Evolutionary conservation across 2,329 filamentous ascomycete species (phyloP), one percentile per base, ranked within the genome.

Genomic region (Elsinoe batatas): DNA sequence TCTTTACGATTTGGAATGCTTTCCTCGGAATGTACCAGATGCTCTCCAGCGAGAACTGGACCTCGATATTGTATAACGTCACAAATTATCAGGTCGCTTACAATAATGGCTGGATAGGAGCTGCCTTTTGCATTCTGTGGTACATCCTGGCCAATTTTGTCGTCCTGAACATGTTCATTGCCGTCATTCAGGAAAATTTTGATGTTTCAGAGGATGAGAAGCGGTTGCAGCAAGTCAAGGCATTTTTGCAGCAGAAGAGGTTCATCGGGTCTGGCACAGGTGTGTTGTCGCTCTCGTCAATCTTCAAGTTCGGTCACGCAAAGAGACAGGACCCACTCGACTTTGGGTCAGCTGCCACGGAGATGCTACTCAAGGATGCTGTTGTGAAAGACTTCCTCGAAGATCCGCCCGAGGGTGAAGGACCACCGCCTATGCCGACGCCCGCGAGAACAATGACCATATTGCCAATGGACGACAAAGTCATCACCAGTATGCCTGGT

Each of bases 151-250:
- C 90, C 5, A 96, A 94, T 69, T 67, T 97, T 68, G 95, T 98
- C 72, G 81, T 97, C 59, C 74, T 98, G 74, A 98, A 97, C 67
- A 98, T 98, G 93, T 98, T 98, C 76, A 97, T 98, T 87, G 93
- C 93, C 77, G 93, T 98, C 73, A 98, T 98, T 61, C 93, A 98
- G 70, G 93, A 98, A 68, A 98, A 95, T 66, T 98, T 98, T 68
- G 93, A 98, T 71, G 90, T 98, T 22, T 95, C 91, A 3, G 93
- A 98, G 68, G 94, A 98, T 67, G 91, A 97, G 69, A 98, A 98
- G 72, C 89, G 94, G 17, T 73, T 97, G 59, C 89, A 97, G 68
- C 94, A 98, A 71, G 91, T 98, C 58, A 91, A 91, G 65, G 88
- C 91, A 1, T 98, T 97, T 64, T 75, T 98, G 43, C 88, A 95